Percentiles rank a stretch among this genome's conserved stretches.
Evolutionary conservation across 2,329 filamentous ascomycete species (phyloP).

Genomic region (Aplosporella prunicola): DNA sequence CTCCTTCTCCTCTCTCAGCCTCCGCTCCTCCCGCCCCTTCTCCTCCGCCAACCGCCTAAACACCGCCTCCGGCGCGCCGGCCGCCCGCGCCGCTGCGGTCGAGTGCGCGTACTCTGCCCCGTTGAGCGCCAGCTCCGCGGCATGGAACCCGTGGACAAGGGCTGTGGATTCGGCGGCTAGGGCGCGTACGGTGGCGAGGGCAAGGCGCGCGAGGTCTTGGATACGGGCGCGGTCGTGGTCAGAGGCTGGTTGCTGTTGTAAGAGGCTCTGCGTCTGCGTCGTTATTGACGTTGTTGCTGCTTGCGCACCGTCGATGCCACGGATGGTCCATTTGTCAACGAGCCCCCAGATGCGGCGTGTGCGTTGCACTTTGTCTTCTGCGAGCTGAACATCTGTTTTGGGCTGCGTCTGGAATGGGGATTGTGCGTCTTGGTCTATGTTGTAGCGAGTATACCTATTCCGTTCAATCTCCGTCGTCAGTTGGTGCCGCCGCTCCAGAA

Average conservation of each 20-base stretch:
- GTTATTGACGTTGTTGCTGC: background rate
- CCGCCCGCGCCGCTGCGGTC: background rate
- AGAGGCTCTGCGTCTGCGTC: background rate
- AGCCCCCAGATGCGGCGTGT: too few species aligned
- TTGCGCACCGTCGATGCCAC: background rate
- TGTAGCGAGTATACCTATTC: too few species aligned
- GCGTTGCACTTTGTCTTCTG: too few species aligned
- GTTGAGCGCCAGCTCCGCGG: slow-evolving; percentile 4
- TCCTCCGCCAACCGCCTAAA: slow-evolving; percentile 1
- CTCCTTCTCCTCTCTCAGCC: slow-evolving; percentile 1
- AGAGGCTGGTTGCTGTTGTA: too few species aligned
- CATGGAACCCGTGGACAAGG: background rate
- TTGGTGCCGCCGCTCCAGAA: too few species aligned
- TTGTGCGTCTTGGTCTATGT: too few species aligned
- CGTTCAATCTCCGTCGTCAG: too few species aligned
- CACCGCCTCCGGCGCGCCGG: background rate
- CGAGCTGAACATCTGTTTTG: too few species aligned
- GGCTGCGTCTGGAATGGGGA: too few species aligned
- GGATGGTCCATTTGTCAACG: too few species aligned
- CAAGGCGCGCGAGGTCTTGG: too few species aligned
- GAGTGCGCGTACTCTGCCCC: slow-evolving; percentile 3
- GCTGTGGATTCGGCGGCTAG: background rate
- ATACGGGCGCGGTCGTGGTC: too few species aligned
- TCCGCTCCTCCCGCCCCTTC: slow-evolving; percentile 1
- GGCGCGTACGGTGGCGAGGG: background rate